A percentile compares a stretch with the other conserved stretches of the same genome.
Evolutionary conservation across 768 basidiomycete genomes (phyloP).

Genomic region (Naganishia kalamii): DNA sequence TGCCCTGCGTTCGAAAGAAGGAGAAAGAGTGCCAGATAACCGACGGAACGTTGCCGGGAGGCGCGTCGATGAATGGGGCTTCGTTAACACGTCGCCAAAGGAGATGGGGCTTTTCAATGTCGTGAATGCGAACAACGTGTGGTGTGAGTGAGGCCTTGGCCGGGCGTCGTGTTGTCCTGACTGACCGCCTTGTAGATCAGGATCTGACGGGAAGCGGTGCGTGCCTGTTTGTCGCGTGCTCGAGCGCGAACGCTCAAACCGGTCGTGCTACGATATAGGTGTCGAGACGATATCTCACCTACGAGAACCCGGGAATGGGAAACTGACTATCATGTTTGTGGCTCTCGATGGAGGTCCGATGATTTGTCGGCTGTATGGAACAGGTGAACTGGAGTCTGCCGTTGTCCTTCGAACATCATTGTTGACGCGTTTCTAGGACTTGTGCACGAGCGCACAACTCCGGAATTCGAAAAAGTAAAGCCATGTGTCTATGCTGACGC

Average conservation of each 20-base stretch:
- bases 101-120: conserved; percentile 23
- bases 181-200: conserved; percentile 8
- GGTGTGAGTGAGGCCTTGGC: conserved; percentile 15
- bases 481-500: background rate
- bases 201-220: conserved; percentile 23
- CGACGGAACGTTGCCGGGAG: conserved; percentile 8
- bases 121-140: conserved; percentile 9
- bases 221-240: background rate
- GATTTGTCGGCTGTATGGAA: conserved; percentile 15
- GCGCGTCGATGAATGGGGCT: conserved; percentile 13
- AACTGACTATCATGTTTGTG: conserved; percentile 24
- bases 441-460: conserved; percentile 5
- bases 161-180: background rate
- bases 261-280: background rate
- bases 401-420: background rate
- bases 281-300: conserved; percentile 21
- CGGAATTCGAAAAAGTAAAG: conserved; percentile 18
- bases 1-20: background rate
- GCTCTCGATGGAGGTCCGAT: conserved; percentile 15
- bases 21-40: background rate
- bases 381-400: background rate
- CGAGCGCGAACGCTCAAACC: background rate
- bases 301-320: conserved; percentile 7
- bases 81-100: conserved; percentile 15
- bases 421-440: background rate